These are phyloP conservation scores for Penicillium taxi DNA, from an alignment of 495 filamentous ascomycete genomes.

Conservation along the genomic window DNA sequence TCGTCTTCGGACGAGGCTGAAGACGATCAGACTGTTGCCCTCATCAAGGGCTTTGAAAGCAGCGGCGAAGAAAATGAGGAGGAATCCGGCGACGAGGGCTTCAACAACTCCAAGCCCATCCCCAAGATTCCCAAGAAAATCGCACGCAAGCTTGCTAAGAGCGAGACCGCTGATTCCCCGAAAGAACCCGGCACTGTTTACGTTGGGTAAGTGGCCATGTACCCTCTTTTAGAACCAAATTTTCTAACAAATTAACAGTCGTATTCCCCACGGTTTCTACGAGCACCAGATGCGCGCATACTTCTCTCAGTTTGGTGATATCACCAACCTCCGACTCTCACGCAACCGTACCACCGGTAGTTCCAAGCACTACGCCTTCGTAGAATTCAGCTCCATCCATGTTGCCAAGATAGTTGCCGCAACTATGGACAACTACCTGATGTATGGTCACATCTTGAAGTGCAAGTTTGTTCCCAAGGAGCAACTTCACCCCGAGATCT, in stretches of 20 bases:
- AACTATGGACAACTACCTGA: slow-evolving; percentile 96
- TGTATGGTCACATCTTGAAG: slow-evolving; percentile 87
- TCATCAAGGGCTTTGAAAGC: slow-evolving; percentile 74
- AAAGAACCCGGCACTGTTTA: slow-evolving; percentile 74
- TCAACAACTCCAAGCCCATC: slow-evolving; percentile 49
- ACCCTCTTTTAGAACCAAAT: background rate
- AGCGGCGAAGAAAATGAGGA: slow-evolving; percentile 55
- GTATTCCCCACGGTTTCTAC: slow-evolving; percentile 92
- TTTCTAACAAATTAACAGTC: slow-evolving; percentile 30
- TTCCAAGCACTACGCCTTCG: slow-evolving; percentile 86
- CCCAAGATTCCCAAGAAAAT: slow-evolving; percentile 57
- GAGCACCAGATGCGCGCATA: slow-evolving; percentile 91
- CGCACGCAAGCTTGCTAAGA: slow-evolving; percentile 50
- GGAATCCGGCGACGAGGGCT: slow-evolving; percentile 46
- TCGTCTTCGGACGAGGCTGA: slow-evolving; percentile 35
- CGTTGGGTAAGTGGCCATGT: slow-evolving; percentile 48
- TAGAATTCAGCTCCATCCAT: slow-evolving; percentile 71
- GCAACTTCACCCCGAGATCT: slow-evolving; percentile 71
- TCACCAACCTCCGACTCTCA: slow-evolving; percentile 73
- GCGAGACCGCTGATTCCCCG: slow-evolving; percentile 28
- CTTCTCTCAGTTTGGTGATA: slow-evolving; percentile 89
- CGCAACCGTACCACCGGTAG: slow-evolving; percentile 83
- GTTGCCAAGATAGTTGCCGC: slow-evolving; percentile 84
- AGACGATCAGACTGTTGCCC: slow-evolving; percentile 63
- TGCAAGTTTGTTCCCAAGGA: slow-evolving; percentile 68